phyloP scores from a whole-genome alignment of 73 alveolate species.

The Paraurostyla sp. region DNA sequence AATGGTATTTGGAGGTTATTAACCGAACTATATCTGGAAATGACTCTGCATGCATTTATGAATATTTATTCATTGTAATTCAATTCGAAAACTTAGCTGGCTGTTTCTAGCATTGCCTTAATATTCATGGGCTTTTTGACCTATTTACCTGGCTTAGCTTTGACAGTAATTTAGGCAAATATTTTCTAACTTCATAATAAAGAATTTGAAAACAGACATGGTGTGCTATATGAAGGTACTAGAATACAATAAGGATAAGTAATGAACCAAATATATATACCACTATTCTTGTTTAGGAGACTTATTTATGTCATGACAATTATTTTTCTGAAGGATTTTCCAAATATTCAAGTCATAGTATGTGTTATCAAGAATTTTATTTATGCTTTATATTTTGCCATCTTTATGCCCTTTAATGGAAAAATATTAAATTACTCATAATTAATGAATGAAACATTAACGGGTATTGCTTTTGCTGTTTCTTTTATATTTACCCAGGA shows the following conservation, averaged over 20 bases:
- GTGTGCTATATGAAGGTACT: conserved; percentile 38
- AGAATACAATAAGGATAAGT: not conserved
- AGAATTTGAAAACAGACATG: not conserved
- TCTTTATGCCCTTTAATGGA: not conserved
- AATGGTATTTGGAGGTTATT: conserved; percentile 11
- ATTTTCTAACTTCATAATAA: not conserved
- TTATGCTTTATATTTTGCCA: not conserved
- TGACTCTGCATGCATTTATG: conserved; percentile 46
- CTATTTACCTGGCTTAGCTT: conserved; percentile 18
- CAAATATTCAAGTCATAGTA: not conserved
- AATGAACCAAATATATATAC: not conserved
- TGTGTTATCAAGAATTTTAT: conserved; percentile 9
- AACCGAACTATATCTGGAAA: conserved; percentile 32
- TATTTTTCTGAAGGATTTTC: conserved; percentile 17
- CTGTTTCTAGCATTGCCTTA: not conserved
- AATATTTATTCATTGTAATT: not conserved
- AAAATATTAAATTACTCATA: not conserved
- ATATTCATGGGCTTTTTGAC: conserved; percentile 32
- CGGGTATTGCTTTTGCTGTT: conserved; percentile 33
- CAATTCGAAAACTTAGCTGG: not conserved
- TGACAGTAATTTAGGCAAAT: not conserved
- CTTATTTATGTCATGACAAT: not conserved
- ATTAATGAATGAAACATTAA: conserved; percentile 20
- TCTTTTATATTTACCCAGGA: not conserved
- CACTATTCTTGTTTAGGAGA: conserved; percentile 24